Evolutionary conservation across 2,329 filamentous ascomycete genomes (phyloP).

Genomic region (Nemania sp.): DNA sequence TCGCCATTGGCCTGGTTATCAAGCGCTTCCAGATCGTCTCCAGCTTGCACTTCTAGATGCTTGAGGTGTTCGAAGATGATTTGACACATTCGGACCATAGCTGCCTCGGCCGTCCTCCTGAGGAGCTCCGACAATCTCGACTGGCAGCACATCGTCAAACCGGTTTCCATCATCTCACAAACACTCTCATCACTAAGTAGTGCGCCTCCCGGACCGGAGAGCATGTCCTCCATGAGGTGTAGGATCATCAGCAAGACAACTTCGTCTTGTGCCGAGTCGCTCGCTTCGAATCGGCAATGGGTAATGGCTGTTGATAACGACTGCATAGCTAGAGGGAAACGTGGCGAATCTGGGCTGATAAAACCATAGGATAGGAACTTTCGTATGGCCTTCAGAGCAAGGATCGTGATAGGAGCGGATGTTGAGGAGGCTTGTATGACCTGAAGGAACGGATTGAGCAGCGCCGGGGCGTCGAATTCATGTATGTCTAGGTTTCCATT

Average conservation of each 20-base stretch:
- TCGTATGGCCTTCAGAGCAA: slow-evolving; percentile 91
- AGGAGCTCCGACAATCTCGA: slow-evolving; percentile 90
- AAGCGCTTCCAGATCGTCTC: slow-evolving; percentile 72
- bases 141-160: slow-evolving; percentile 96
- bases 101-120: slow-evolving; percentile 90
- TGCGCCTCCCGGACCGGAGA: slow-evolving; percentile 91
- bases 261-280: slow-evolving; percentile 93
- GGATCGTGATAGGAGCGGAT: slow-evolving; percentile 93
- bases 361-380: slow-evolving; percentile 98
- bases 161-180: slow-evolving; percentile 99
- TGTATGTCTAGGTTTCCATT: slow-evolving; percentile 74
- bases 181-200: slow-evolving; percentile 98
- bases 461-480: slow-evolving; percentile 86
- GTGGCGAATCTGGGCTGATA: slow-evolving; percentile 84
- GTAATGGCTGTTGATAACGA: slow-evolving; percentile 94
- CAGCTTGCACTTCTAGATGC: slow-evolving; percentile 81
- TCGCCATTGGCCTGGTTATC: slow-evolving; percentile 76
- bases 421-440: slow-evolving; percentile 97
- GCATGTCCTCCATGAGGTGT: slow-evolving; percentile 98
- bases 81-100: slow-evolving; percentile 99
- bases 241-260: slow-evolving; percentile 94
- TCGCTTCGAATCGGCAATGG: slow-evolving; percentile 97
- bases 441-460: slow-evolving; percentile 94
- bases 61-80: slow-evolving; percentile 96
- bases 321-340: slow-evolving; percentile 92